These are phyloP conservation scores for Elsinoe batatas DNA, from an alignment of 2,329 filamentous ascomycete species.

Conservation along the genomic window DNA sequence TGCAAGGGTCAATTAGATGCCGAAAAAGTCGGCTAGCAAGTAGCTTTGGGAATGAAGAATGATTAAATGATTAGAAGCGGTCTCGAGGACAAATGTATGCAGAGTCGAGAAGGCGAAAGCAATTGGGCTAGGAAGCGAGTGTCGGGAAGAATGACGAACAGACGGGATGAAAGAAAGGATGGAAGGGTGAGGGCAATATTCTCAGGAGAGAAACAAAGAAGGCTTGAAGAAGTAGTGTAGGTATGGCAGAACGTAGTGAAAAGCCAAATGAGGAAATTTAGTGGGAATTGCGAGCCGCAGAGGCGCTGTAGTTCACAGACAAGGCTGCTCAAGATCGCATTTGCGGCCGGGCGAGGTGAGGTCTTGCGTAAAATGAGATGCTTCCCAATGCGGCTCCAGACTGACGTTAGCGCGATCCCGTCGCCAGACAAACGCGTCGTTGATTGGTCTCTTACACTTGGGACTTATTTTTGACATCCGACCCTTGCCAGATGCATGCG, in stretches of 20 bases:
- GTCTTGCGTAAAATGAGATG: neutral
- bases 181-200: neutral
- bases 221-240: neutral
- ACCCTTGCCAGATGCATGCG: neutral
- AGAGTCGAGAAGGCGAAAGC: neutral
- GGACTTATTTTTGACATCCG: neutral
- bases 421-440: neutral
- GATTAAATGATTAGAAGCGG: slow-evolving; percentile 3
- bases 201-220: slow-evolving; percentile 10
- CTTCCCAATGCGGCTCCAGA: neutral
- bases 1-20: slow-evolving; percentile 1
- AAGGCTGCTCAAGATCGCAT: neutral
- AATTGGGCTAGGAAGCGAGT: slow-evolving; percentile 2
- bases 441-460: neutral
- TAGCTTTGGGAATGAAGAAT: neutral
- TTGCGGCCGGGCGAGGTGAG: neutral
- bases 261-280: neutral
- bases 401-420: neutral
- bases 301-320: neutral
- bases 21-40: neutral
- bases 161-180: neutral
- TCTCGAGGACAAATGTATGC: neutral
- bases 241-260: neutral
- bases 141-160: neutral
- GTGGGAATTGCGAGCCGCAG: slow-evolving; percentile 7